Evolutionary conservation across 2,329 filamentous ascomycete genomes (phyloP).

Genomic region (Sporothrix brunneoviolacea): DNA sequence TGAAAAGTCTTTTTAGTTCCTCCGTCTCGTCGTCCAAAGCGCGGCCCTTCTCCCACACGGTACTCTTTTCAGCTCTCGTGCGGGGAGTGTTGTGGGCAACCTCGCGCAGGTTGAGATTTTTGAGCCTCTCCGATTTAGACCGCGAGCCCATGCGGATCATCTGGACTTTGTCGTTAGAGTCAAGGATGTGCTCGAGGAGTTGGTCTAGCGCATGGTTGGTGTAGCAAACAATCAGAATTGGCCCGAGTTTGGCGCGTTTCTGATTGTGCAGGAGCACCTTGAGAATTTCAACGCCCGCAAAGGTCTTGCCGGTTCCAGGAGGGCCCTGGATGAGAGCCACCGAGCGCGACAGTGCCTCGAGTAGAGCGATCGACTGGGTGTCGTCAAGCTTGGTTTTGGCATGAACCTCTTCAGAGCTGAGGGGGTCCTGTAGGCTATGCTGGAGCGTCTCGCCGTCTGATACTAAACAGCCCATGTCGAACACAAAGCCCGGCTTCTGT

Average conservation of each 20-base stretch:
- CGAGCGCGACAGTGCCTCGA: conserved; percentile 44
- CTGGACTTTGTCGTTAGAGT: conserved; percentile 34
- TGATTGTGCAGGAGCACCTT: conserved; percentile 44
- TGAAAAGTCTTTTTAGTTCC: not conserved
- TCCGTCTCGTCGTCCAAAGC: conserved; percentile 10
- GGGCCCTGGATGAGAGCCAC: conserved; percentile 62
- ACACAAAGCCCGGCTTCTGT: conserved; percentile 40
- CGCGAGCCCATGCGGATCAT: conserved; percentile 57
- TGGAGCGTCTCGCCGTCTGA: conserved; percentile 8
- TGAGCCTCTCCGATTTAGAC: conserved; percentile 47
- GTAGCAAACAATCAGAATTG: conserved; percentile 42
- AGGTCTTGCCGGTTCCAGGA: conserved; percentile 64
- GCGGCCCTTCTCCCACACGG: conserved; percentile 23
- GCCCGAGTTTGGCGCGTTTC: conserved; percentile 34
- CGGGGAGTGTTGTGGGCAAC: conserved; percentile 26
- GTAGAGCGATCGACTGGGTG: conserved; percentile 44
- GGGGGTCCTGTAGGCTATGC: not conserved
- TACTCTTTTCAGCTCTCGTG: conserved; percentile 34
- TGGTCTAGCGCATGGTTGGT: conserved; percentile 47
- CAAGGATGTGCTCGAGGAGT: conserved; percentile 53
- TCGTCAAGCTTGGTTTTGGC: conserved; percentile 43
- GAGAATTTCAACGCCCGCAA: conserved; percentile 52
- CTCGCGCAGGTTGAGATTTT: conserved; percentile 41
- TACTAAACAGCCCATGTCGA: conserved; percentile 33
- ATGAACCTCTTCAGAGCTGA: conserved; percentile 21